These are phyloP conservation scores for Solanum paucissectum DNA, from an alignment of 257 asterid species.

Conservation along the genomic window DNA sequence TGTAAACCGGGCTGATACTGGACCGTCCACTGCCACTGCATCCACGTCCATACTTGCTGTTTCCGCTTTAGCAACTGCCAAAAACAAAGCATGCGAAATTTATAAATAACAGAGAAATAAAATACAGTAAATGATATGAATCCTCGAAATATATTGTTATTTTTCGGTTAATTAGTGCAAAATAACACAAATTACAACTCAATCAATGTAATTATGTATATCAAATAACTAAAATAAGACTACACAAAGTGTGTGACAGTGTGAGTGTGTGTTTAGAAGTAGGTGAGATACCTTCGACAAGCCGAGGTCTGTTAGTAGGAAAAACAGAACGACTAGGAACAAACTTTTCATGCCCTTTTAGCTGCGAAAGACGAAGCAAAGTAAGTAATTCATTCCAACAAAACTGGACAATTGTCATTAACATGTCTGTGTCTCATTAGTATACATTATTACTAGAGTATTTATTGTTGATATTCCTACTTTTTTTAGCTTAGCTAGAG, in stretches of 20 bases:
- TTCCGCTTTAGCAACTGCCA: constrained; percentile 3
- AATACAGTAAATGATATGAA: too few species aligned
- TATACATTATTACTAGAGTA: too few species aligned
- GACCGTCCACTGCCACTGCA: constrained; percentile 32
- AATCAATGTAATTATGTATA: neutral
- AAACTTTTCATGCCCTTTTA: neutral
- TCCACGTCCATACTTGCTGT: constrained; percentile 27
- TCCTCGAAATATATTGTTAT: too few species aligned
- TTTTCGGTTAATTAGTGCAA: too few species aligned
- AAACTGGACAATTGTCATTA: neutral
- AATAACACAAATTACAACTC: neutral
- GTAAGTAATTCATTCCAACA: neutral
- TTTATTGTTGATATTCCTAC: too few species aligned
- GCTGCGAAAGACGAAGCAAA: neutral
- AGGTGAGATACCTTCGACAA: neutral
- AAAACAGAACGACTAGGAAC: neutral
- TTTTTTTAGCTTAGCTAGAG: too few species aligned
- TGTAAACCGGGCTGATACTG: constrained; percentile 50
- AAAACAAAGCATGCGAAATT: neutral
- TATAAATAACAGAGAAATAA: neutral
- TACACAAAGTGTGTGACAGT: neutral
- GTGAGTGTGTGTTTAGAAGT: neutral
- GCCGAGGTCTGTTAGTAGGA: neutral
- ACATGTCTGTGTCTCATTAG: too few species aligned
- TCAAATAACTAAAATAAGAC: neutral